phyloP scores from a whole-genome alignment of 345 rosid genomes.

The Hevea brasiliensis region DNA sequence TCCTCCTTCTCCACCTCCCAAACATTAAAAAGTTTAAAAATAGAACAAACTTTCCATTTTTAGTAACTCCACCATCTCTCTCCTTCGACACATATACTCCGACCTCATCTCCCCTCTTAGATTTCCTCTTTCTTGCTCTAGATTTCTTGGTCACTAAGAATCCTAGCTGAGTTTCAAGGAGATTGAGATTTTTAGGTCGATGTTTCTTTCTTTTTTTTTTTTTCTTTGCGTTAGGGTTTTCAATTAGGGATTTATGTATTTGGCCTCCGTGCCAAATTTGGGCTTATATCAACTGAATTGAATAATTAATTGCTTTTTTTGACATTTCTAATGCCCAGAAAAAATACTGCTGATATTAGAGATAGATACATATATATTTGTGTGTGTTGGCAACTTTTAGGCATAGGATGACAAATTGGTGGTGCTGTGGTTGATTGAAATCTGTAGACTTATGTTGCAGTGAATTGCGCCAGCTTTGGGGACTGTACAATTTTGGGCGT shows the following conservation, averaged over 20 bases:
- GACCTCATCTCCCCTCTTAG: not conserved
- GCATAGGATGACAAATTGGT: conserved; percentile 25
- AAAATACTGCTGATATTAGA: not conserved
- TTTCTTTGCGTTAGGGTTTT: not conserved
- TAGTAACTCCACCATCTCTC: no score
- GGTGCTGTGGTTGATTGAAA: conserved; percentile 36
- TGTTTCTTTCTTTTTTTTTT: not conserved
- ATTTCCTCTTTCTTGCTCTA: not conserved
- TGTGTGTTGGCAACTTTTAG: not conserved
- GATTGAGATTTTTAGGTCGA: conserved; percentile 11
- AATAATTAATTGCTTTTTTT: not conserved
- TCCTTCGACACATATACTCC: not conserved
- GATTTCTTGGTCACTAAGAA: not conserved
- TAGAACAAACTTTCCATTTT: not conserved
- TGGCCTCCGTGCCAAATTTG: not conserved
- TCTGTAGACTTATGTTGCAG: conserved; percentile 41
- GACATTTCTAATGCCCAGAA: not conserved
- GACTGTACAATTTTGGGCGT: conserved; percentile 17
- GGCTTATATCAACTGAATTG: conserved; percentile 8
- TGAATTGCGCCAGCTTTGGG: conserved; percentile 37
- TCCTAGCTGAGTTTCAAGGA: conserved; percentile 16
- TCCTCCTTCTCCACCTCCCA: no score
- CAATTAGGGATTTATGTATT: not conserved
- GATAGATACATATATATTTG: not conserved
- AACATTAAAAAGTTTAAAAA: no score